Evolutionary conservation across 495 filamentous ascomycete genomes (phyloP).

Genomic region (Daldinia vernicosa): DNA sequence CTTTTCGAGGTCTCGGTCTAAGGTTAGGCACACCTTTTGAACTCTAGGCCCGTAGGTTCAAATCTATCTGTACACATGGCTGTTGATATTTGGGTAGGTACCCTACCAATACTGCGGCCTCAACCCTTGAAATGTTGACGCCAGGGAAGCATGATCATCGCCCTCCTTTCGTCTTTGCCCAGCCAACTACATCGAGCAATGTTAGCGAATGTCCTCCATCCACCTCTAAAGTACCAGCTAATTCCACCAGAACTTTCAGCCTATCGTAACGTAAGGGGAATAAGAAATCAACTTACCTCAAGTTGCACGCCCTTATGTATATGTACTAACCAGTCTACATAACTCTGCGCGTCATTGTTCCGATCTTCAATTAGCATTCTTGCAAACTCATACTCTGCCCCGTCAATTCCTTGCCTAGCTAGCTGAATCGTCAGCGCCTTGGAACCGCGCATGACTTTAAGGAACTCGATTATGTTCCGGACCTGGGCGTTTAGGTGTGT

Average conservation of each 20-base stretch:
- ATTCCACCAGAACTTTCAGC: conserved; percentile 8
- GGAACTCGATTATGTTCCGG: conserved; percentile 89
- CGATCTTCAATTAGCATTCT: conserved; percentile 89
- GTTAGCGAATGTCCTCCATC: conserved; percentile 19
- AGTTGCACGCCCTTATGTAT: conserved; percentile 90
- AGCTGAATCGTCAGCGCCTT: conserved; percentile 91
- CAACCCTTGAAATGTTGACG: conserved; percentile 45
- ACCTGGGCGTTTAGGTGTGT: conserved; percentile 96
- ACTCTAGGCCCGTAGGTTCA: conserved; percentile 12
- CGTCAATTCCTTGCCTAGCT: conserved; percentile 91
- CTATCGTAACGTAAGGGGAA: conserved; percentile 4
- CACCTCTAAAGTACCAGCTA: neutral
- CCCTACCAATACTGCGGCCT: conserved; percentile 48
- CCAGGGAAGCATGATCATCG: conserved; percentile 41
- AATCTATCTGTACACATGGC: conserved; percentile 12
- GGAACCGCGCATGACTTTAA: conserved; percentile 79
- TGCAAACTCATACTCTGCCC: conserved; percentile 96
- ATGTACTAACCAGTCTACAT: conserved; percentile 98
- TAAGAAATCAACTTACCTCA: conserved; percentile 65
- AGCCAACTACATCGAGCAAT: conserved; percentile 30
- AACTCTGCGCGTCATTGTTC: conserved; percentile 96
- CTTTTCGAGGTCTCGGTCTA: conserved; percentile 6
- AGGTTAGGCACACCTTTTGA: conserved; percentile 29
- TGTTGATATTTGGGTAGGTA: conserved; percentile 3
- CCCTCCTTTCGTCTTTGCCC: conserved; percentile 43